Conservation (phyloP, 768 basidiomycete species). For the Lentinula aciculospora region DNA sequence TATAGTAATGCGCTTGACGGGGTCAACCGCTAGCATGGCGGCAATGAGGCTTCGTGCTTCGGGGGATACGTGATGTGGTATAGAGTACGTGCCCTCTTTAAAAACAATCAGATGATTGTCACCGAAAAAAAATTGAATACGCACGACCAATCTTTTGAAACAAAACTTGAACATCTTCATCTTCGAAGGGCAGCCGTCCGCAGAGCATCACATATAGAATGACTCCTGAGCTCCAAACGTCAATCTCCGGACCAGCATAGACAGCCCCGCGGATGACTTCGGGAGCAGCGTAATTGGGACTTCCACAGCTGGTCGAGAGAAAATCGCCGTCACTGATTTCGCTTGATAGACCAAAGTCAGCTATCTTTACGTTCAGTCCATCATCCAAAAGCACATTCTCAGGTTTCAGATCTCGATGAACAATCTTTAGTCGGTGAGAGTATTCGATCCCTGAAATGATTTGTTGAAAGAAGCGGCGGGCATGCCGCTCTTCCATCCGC, state of each 20-base stretch:
- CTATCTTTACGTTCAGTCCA: slow-evolving; percentile 90
- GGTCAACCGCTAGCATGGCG: slow-evolving; percentile 91
- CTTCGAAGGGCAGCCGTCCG: slow-evolving; percentile 93
- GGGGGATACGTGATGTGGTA: slow-evolving; percentile 73
- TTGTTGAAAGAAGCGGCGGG: slow-evolving; percentile 95
- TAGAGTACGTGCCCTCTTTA: slow-evolving; percentile 80
- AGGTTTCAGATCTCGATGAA: slow-evolving; percentile 96
- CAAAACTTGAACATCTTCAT: slow-evolving; percentile 87
- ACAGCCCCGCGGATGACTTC: slow-evolving; percentile 95
- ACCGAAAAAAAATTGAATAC: slow-evolving; percentile 19
- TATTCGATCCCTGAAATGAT: slow-evolving; percentile 97
- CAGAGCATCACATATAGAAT: slow-evolving; percentile 98
- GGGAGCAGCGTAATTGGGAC: slow-evolving; percentile 97
- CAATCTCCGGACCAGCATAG: slow-evolving; percentile 97
- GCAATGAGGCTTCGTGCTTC: slow-evolving; percentile 79
- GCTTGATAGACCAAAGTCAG: slow-evolving; percentile 97
- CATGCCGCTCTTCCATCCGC: slow-evolving; percentile 81
- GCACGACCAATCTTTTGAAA: slow-evolving; percentile 92
- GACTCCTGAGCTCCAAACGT: slow-evolving; percentile 99
- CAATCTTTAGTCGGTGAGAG: slow-evolving; percentile 93
- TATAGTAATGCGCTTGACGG: slow-evolving; percentile 90
- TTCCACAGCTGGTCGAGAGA: slow-evolving; percentile 94
- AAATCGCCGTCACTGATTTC: slow-evolving; percentile 97
- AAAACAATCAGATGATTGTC: slow-evolving; percentile 6
- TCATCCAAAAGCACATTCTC: slow-evolving; percentile 90